These are phyloP conservation scores for Gaertneriomyces sp. DNA, from an alignment of 192 early-diverging fungal species.

Conservation along the genomic window DNA sequence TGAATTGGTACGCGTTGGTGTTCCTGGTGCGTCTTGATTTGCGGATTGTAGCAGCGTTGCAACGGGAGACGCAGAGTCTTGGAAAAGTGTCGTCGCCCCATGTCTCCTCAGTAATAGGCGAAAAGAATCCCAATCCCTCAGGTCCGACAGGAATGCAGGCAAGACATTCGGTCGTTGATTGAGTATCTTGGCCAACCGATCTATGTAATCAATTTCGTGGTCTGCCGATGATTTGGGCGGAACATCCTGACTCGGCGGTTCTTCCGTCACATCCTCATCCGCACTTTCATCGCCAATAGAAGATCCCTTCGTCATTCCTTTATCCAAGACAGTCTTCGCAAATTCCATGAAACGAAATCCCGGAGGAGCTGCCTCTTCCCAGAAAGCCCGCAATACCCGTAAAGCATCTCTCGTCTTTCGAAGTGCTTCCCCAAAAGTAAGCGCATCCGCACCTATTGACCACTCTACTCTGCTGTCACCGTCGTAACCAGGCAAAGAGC, in stretches of 20 bases:
- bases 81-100: conserved; percentile 19
- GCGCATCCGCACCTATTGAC: conserved; percentile 27
- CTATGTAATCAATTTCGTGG: conserved; percentile 20
- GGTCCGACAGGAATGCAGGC: conserved; percentile 27
- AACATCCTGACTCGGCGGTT: background rate
- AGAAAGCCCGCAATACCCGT: conserved; percentile 27
- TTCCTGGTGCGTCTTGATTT: background rate
- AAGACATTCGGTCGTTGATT: conserved; percentile 25
- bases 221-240: background rate
- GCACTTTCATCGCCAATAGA: background rate
- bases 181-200: conserved; percentile 26
- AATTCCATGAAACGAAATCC: conserved; percentile 27
- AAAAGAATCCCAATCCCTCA: conserved; percentile 34
- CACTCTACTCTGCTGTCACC: conserved; percentile 31
- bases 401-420: conserved; percentile 28
- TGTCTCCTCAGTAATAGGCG: conserved; percentile 27
- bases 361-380: conserved; percentile 26
- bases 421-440: conserved; percentile 20
- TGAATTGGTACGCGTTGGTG: background rate
- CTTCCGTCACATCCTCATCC: conserved; percentile 1
- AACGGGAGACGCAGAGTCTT: background rate
- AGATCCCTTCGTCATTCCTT: background rate
- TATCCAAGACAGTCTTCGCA: conserved; percentile 26
- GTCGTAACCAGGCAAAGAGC: conserved; percentile 29
- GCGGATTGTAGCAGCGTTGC: background rate